A percentile compares a stretch with the other conserved stretches of the same genome.
These are phyloP conservation scores for Ilex aquifolium DNA, from an alignment of 257 asterid genomes.

Conservation along the genomic window DNA sequence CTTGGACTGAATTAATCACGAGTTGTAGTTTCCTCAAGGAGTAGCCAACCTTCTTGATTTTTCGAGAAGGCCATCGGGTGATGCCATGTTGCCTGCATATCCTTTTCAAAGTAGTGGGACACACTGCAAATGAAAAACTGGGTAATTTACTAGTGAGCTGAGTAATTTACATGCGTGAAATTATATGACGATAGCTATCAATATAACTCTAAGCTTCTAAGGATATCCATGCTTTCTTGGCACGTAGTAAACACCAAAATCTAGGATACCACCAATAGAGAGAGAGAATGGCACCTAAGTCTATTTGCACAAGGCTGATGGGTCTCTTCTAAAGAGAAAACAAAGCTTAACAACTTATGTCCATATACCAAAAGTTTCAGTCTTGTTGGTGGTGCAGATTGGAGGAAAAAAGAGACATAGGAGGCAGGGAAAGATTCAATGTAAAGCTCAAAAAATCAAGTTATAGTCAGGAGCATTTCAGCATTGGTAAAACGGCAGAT, in stretches of 20 bases:
- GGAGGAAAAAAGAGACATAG: too few species aligned
- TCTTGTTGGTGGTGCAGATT: too few species aligned
- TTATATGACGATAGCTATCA: neutral
- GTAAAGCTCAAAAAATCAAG: too few species aligned
- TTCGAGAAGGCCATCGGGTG: constrained; percentile 79
- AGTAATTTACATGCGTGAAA: neutral
- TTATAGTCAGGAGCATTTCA: too few species aligned
- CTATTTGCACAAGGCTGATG: too few species aligned
- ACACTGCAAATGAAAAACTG: constrained; percentile 47
- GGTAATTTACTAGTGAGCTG: neutral
- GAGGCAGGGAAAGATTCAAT: too few species aligned
- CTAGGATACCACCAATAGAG: neutral
- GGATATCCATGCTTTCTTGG: neutral
- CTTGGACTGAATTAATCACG: constrained; percentile 77
- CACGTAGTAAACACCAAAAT: neutral
- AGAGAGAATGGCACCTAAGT: too few species aligned
- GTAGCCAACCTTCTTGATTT: constrained; percentile 84
- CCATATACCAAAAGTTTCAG: too few species aligned
- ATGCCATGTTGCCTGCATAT: constrained; percentile 89
- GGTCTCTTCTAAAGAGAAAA: too few species aligned
- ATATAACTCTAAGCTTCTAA: neutral
- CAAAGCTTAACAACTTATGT: too few species aligned
- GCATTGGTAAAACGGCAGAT: too few species aligned
- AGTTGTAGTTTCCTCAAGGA: constrained; percentile 75
- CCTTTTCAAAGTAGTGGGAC: constrained; percentile 85